Conservation (phyloP, 139 green algal genomes). For the Chlorella sp. region DNA sequence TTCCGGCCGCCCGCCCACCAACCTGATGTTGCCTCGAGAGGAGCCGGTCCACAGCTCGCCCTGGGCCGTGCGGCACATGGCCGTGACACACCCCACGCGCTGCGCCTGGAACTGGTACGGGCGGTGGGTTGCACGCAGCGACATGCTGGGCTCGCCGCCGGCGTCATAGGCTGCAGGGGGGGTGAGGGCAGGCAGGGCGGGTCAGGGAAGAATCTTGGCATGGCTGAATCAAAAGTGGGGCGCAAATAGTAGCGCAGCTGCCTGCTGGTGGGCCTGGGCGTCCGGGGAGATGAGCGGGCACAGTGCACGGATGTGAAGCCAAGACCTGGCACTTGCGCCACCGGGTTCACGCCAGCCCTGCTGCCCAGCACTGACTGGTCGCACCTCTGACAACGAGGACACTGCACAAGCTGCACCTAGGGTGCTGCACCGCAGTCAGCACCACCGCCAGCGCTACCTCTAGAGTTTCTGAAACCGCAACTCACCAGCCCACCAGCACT, state of each 20-base stretch:
- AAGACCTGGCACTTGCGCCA: too few species aligned
- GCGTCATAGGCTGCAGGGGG: constrained; percentile 30
- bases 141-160: constrained; percentile 28
- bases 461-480: neutral
- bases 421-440: too few species aligned
- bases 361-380: neutral
- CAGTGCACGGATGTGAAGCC: too few species aligned
- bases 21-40: constrained; percentile 59
- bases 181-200: neutral
- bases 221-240: neutral
- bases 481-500: neutral
- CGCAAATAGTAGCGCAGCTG: too few species aligned
- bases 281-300: neutral
- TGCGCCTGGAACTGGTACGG: constrained; percentile 50
- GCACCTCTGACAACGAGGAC: too few species aligned
- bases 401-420: neutral
- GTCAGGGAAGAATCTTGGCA: neutral
- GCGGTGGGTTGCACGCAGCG: neutral
- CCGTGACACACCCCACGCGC: constrained; percentile 48
- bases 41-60: constrained; percentile 80
- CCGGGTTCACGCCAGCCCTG: neutral
- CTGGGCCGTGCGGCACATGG: constrained; percentile 52
- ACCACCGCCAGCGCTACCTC: too few species aligned
- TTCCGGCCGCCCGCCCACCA: neutral
- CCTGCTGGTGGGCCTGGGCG: too few species aligned